Evolutionary conservation across 2,329 filamentous ascomycete genomes (phyloP), one percentile per base, ranked within the genome.

Genomic region (Aspergillus sp.): DNA sequence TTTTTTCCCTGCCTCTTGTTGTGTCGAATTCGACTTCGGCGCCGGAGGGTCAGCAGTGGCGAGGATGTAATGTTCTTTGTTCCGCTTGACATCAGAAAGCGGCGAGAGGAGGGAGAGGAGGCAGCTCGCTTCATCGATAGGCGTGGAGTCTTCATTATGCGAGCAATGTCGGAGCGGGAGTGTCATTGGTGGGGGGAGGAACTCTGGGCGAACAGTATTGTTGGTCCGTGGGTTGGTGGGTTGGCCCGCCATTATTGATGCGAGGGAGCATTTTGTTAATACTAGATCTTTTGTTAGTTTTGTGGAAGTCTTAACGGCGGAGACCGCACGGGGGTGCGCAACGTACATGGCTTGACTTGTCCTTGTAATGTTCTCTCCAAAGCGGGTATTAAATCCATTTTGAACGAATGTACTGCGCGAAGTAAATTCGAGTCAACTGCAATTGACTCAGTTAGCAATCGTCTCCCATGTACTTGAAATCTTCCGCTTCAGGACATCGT

Each of bases 331-430:
- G 26, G 4, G 9, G 26, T 30, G 26, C 41, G 42, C 6, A 32
- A 79, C 85, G 55, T 80, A 90, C 86, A 88, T 48, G 90, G 89
- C 76, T 95, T 96, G 66, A 92, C 87, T 72, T 91, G 85, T 60
- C 91, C 93, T 70, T 96, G 91, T 3, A 96, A 80, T n/a, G 91
- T 95, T 57, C 89, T 84, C 70, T 93, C 85, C 30, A 97, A 79
- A 20, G 88, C 85, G 38, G 84, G 83, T 49, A 89, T 79, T n/a
- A 97, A 80, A 61, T 96, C 89, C 89, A 97, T 96, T 69, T 93
- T 95, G 79, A 90, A 95, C 49, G 85, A 85, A 63, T 89, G 85
- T 20, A 92, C 87, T 72, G 96, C 91, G 68, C 85, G 83, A 51
- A 98, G 84, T 66, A 98, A 90, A 63, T 92, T 86, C 58, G 91